These are phyloP conservation scores for Pyrrhoderma lamaoense DNA, from an alignment of 1,284 basidiomycete species.

Conservation along the genomic window DNA sequence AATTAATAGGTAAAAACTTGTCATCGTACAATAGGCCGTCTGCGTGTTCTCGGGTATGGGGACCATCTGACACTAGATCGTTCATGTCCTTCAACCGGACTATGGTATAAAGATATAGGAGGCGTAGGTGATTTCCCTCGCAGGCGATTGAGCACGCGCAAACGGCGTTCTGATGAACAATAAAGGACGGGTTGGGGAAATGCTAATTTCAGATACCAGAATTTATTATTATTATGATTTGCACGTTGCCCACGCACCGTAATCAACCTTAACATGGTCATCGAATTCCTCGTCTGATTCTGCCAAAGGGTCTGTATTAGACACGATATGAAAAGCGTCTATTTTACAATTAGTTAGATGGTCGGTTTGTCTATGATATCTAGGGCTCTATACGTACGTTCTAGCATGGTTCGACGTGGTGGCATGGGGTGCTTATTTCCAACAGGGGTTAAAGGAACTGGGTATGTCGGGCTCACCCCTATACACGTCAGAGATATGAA, in stretches of 20 bases:
- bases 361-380: not conserved
- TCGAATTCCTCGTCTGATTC: constrained; percentile 18
- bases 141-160: constrained; percentile 17
- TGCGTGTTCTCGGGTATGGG: constrained; percentile 1
- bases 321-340: constrained; percentile 19
- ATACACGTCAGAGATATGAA: not conserved
- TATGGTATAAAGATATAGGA: not conserved
- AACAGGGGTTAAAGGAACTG: not conserved
- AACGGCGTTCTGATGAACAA: constrained; percentile 10
- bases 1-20: too few relatives aligned
- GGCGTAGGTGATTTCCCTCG: constrained; percentile 16
- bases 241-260: constrained; percentile 12
- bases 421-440: constrained; percentile 2
- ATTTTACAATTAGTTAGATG: not conserved
- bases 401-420: constrained; percentile 14
- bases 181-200: not conserved
- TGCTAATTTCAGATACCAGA: not conserved
- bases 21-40: constrained; percentile 2
- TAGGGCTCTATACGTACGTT: constrained; percentile 13
- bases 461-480: too few relatives aligned
- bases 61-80: constrained; percentile 1
- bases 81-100: not conserved
- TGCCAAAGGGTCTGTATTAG: constrained; percentile 15
- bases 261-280: constrained; percentile 15
- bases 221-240: not conserved